Percentiles rank a stretch among this genome's conserved stretches.
These are phyloP conservation scores for Mycena venus DNA, from an alignment of 768 basidiomycete species.

Conservation along the genomic window DNA sequence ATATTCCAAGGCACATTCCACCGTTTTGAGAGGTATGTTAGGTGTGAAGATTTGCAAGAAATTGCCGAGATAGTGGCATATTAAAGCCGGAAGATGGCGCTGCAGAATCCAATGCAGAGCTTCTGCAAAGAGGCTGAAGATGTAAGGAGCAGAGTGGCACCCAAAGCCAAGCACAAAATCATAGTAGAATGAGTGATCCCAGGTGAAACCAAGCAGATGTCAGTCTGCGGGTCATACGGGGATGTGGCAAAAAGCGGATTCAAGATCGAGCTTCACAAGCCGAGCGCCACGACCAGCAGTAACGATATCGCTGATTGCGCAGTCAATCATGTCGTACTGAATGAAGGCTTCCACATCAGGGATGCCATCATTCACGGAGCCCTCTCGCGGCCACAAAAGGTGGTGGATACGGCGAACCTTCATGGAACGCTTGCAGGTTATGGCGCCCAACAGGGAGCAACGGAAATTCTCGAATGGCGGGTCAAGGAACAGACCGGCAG, in stretches of 20 bases:
- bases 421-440: constrained; percentile 31
- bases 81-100: too few species aligned
- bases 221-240: constrained; percentile 32
- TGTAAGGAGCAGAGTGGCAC: too few species aligned
- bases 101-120: too few species aligned
- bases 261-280: constrained; percentile 35
- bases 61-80: too few species aligned
- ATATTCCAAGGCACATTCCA: too few species aligned
- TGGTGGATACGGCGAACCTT: too few species aligned
- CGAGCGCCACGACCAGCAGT: constrained; percentile 29
- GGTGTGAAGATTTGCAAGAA: too few species aligned
- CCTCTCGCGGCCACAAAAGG: constrained; percentile 34
- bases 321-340: constrained; percentile 12
- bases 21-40: too few species aligned
- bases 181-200: background rate
- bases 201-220: constrained; percentile 7
- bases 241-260: constrained; percentile 9
- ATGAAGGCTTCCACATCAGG: constrained; percentile 31
- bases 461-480: constrained; percentile 38
- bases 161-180: background rate
- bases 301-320: constrained; percentile 25
- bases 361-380: constrained; percentile 38
- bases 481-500: constrained; percentile 30
- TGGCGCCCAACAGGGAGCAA: constrained; percentile 36
- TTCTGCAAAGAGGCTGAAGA: too few species aligned